Base-by-base conservation (phyloP, 2,329 filamentous ascomycete species). In the Pseudocercospora vitis region DNA sequence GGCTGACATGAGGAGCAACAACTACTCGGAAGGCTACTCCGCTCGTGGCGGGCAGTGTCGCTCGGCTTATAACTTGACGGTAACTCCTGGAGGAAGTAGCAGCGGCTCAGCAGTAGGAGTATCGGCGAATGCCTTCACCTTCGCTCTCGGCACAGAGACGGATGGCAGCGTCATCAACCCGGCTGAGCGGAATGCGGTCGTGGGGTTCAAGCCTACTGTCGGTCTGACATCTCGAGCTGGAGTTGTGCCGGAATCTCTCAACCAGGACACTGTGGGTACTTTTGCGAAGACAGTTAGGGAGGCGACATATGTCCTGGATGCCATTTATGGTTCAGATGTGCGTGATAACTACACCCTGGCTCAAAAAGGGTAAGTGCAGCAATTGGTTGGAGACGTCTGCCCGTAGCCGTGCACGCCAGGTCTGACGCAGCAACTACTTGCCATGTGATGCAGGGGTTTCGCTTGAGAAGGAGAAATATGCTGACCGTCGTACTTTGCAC, bases 201-300 rank as follows among this genome's bases (percentile, higher is more conserved):
- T 90, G 1, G 87, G 87, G 2, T 80, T 91, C 68, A 91, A 90
- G 71, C 86, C 87, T 1, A 90, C 86, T 1, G 84, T 90, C 4
- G 87, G 87, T 0, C 69, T 89, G 47, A 89, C 85, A 0, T 88
- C 86, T 7, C 75, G 85, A 35, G 67, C 67, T 23, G 73, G 73
- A 1, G 74, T 77, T 0, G 68, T 91, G 28, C 88, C 87, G 0
- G 85, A 87, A 64, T 81, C 78, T 8, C 73, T 80, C 52, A 81
- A 87, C 62, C 84, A 87, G 62, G 88, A 91, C 63, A 84, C 81
- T 0, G 80, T 90, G 0, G 88, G 87, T 2, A 74, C 79, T 0
- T 83, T 91, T 63, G 85, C 80, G 0, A 80, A 81, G 16, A 88
- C 83, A 0, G 82, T 91, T 5, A 75, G 76, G n/a, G 88, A 91